These are phyloP conservation scores for Echria macrotheca DNA, from an alignment of 495 filamentous ascomycete species.

Conservation along the genomic window DNA sequence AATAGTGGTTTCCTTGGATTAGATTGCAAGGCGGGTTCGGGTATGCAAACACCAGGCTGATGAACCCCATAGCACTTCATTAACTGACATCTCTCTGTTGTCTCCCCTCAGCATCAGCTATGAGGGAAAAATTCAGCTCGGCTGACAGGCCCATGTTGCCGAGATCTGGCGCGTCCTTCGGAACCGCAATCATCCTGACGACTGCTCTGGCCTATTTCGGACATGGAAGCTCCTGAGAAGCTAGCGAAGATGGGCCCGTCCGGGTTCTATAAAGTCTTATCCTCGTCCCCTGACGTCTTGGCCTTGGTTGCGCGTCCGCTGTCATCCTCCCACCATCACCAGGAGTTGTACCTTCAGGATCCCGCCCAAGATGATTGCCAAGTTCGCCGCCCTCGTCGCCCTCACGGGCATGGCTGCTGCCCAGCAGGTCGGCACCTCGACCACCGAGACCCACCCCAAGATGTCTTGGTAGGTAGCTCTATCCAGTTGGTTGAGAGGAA, in stretches of 20 bases:
- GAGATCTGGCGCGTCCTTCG: not conserved
- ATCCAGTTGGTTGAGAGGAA: not conserved
- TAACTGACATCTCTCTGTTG: slow-evolving; percentile 6
- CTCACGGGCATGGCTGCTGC: slow-evolving; percentile 33
- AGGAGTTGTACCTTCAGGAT: slow-evolving; percentile 4
- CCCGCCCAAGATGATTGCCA: slow-evolving; percentile 19
- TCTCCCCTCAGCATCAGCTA: too few relatives aligned
- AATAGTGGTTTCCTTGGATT: not conserved
- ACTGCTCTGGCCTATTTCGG: not conserved
- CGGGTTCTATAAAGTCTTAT: slow-evolving; percentile 16
- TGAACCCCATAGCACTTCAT: slow-evolving; percentile 19
- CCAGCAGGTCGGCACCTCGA: slow-evolving; percentile 53
- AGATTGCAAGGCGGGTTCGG: slow-evolving; percentile 13
- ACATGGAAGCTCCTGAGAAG: not conserved
- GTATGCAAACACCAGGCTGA: slow-evolving; percentile 16
- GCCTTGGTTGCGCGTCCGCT: not conserved
- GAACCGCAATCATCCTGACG: not conserved
- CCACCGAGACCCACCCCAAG: slow-evolving; percentile 53
- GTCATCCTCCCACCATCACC: slow-evolving; percentile 4
- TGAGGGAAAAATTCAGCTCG: slow-evolving; percentile 16
- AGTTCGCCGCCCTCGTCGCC: slow-evolving; percentile 27
- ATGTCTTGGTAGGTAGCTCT: slow-evolving; percentile 35
- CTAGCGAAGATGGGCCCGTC: not conserved
- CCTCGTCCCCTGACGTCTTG: not conserved
- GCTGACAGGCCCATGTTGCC: slow-evolving; percentile 23